Evolutionary conservation across 305 asterid species (phyloP).

Genomic region (Solanum hybrid): DNA sequence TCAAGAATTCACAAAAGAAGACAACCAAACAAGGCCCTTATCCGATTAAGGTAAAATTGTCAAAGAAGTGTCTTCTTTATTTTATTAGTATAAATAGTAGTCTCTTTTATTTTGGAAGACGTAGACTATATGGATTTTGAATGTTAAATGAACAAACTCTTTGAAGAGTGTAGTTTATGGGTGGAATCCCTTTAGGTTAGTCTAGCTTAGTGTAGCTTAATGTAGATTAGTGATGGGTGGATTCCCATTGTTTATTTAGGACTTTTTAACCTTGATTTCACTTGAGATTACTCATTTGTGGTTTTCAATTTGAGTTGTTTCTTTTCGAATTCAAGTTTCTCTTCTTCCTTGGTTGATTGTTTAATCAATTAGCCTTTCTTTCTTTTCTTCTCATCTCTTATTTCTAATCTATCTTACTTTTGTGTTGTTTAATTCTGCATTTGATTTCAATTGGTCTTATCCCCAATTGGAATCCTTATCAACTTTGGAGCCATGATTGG

Average conservation of each 20-base stretch:
- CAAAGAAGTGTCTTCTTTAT: not conserved
- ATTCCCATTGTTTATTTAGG: not conserved
- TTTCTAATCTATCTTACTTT: not conserved
- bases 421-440: not conserved
- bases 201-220: not conserved
- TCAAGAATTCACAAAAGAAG: not conserved
- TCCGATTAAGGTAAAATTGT: not conserved
- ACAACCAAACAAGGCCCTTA: not conserved
- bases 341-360: not conserved
- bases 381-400: not conserved
- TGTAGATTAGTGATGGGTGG: not conserved
- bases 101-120: not conserved
- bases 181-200: not conserved
- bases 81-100: not conserved
- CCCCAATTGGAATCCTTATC: not conserved
- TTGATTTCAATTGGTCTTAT: not conserved
- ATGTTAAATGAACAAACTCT: not conserved
- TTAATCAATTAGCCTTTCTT: not conserved
- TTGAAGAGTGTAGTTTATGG: not conserved
- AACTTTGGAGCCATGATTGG: not conserved
- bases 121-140: not conserved
- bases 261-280: not conserved
- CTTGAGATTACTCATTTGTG: no score
- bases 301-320: not conserved
- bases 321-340: not conserved